phyloP scores from a whole-genome alignment of 2,329 filamentous ascomycete genomes.

The Berkeleyomyces basicola region DNA sequence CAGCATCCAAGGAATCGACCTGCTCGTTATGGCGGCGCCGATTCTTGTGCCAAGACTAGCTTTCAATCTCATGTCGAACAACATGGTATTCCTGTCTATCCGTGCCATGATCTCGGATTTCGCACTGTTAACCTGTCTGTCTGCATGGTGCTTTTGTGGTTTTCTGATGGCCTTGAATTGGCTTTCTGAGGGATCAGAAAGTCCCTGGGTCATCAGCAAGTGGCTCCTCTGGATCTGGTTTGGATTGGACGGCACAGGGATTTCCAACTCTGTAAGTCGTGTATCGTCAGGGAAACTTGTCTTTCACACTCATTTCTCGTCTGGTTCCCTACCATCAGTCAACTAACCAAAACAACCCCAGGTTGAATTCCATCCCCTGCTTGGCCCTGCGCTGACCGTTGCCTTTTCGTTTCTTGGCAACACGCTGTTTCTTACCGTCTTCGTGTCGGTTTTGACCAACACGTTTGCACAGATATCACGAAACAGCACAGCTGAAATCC shows the following conservation, averaged over 20 bases:
- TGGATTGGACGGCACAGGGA: conserved; percentile 57
- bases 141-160: conserved; percentile 69
- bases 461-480: conserved; percentile 64
- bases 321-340: background rate
- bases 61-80: conserved; percentile 70
- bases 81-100: conserved; percentile 66
- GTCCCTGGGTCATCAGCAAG: conserved; percentile 44
- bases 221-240: conserved; percentile 96
- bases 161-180: conserved; percentile 67
- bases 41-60: conserved; percentile 63
- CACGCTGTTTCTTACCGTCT: conserved; percentile 73
- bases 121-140: conserved; percentile 55
- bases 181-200: conserved; percentile 49
- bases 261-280: conserved; percentile 34
- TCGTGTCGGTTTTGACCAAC: conserved; percentile 74
- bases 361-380: conserved; percentile 58
- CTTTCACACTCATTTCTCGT: background rate
- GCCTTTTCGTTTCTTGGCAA: conserved; percentile 75
- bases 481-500: conserved; percentile 68
- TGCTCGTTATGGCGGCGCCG: conserved; percentile 60
- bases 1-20: conserved; percentile 54
- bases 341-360: conserved; percentile 37
- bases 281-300: background rate
- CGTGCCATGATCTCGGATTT: conserved; percentile 79
- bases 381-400: conserved; percentile 67